Evolutionary conservation across 2,329 filamentous ascomycete genomes (phyloP).

Genomic region (Sclerotinia spermophila): DNA sequence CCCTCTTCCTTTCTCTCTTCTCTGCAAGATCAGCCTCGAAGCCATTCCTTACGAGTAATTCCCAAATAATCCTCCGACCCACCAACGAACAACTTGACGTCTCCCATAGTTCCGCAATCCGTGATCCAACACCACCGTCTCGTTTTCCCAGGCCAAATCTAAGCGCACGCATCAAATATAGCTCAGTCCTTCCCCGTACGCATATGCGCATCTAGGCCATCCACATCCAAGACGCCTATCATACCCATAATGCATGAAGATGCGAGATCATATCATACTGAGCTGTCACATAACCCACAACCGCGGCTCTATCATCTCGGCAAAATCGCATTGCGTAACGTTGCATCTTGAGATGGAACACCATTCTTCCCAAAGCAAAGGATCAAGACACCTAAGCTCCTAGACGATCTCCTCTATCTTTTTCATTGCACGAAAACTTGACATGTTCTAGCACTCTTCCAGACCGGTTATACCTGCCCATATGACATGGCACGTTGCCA

Average conservation of each 20-base stretch:
- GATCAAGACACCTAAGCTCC: neutral
- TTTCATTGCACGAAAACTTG: neutral
- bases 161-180: neutral
- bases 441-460: neutral
- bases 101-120: neutral
- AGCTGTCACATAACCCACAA: neutral
- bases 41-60: neutral
- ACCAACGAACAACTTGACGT: neutral
- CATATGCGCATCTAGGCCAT: neutral
- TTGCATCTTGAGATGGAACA: neutral
- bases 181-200: neutral
- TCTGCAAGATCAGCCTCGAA: neutral
- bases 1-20: neutral
- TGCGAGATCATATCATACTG: neutral
- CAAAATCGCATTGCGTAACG: neutral
- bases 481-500: neutral
- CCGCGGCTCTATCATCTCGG: neutral
- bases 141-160: neutral
- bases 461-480: neutral
- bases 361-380: neutral
- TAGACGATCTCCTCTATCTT: neutral
- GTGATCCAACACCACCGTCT: neutral
- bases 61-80: neutral
- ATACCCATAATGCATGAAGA: neutral
- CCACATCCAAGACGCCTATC: neutral